Conservation (phyloP, 2,329 filamentous ascomycete genomes). For the Alternaria conjuncta region DNA sequence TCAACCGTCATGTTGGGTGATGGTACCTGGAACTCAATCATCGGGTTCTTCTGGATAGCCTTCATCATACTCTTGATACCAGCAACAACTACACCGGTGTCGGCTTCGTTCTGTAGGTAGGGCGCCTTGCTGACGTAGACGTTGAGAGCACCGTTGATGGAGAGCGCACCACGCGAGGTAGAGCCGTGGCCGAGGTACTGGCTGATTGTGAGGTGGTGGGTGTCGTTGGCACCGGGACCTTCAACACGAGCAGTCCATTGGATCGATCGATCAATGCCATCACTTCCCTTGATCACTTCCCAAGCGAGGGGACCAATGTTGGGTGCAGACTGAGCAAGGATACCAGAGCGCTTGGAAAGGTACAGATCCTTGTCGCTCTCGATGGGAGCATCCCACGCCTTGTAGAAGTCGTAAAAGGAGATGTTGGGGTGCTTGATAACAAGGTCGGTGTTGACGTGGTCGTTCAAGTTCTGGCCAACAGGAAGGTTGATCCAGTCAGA, state of each 20-base stretch:
- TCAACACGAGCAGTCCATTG: constrained; percentile 73
- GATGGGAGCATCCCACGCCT: constrained; percentile 59
- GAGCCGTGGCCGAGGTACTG: constrained; percentile 69
- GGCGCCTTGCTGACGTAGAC: constrained; percentile 66
- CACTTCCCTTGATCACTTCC: constrained; percentile 63
- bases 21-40: constrained; percentile 65
- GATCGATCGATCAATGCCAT: constrained; percentile 67
- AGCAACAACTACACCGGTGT: constrained; percentile 68
- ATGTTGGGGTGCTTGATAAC: constrained; percentile 60
- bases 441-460: constrained; percentile 64
- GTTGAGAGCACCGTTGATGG: constrained; percentile 63
- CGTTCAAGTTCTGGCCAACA: constrained; percentile 59
- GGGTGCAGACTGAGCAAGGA: constrained; percentile 68
- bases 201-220: constrained; percentile 51
- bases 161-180: constrained; percentile 66
- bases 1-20: constrained; percentile 58
- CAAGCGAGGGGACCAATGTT: constrained; percentile 70
- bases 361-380: constrained; percentile 50
- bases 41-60: constrained; percentile 60
- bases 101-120: constrained; percentile 63
- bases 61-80: constrained; percentile 67
- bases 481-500: constrained; percentile 59
- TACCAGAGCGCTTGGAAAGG: constrained; percentile 60
- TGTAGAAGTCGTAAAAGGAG: constrained; percentile 70
- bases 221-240: constrained; percentile 54